Base-by-base conservation (phyloP, 352 stramenopile species). In the Globisporangium acanthophoron region DNA sequence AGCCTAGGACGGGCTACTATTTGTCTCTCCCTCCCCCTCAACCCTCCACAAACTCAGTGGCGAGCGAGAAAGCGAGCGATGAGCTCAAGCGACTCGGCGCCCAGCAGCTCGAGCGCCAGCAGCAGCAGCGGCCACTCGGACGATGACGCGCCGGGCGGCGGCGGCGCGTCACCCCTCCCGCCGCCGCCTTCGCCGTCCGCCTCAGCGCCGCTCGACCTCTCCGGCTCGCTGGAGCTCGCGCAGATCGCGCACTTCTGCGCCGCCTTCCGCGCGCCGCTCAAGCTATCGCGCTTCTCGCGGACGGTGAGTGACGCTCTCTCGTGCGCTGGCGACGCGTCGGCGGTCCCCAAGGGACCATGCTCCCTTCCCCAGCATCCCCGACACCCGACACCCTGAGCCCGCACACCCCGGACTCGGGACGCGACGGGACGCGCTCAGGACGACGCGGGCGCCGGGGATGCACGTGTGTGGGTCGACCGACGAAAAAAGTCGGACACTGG, bases 241-340 rank as follows among this genome's bases (percentile, higher is more conserved):
- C 81, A 91, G 69, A 71, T 87, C 51, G 85, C 73, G 58, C 73
- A 87, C 58, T 94, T 94, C 77, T 90, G 81, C 56, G 40, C 66
- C 54, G 79, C 78, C 15, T 94, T 94, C 65, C 80, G 78, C 55
- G 55, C 62, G 67, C 79, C 80, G 33, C 64, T 94, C 58, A 86
- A 85, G 56, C 74, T 94, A 24, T 74, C 80, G 33, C 57, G 49
- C 56, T 89, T 94, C 64, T 81, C 80, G 46, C 77, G 85, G 61
- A 86, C 78, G 80, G 85, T 94, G 83, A 35, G 31, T 35, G 31
- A 35, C 31, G 31, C 31, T 35, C 31, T 35, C 31, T 35, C 31
- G 31, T 35, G 31, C 31, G 8, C 31, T 8, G 4, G 2, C 8
- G 31, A 35, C 31, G 31, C 31, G 31, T 8, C 31, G 8, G 31